Percentiles rank a stretch among this genome's conserved stretches.
These are phyloP conservation scores for Podaxis sp. DNA, from an alignment of 768 basidiomycete species.

Conservation along the genomic window DNA sequence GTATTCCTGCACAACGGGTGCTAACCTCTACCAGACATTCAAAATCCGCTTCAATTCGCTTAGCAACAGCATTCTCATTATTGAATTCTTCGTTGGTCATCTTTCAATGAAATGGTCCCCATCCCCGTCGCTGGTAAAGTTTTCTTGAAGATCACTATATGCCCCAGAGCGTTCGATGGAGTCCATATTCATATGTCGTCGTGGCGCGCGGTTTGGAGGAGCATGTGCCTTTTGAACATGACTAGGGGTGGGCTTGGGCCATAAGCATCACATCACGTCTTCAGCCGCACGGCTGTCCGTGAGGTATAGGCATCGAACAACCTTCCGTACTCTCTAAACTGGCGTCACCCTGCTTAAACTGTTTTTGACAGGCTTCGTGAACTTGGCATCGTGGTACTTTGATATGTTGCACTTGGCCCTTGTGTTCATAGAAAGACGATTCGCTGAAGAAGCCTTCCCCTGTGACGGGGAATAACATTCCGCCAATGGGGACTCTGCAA, in stretches of 20 bases:
- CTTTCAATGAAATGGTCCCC: constrained; percentile 47
- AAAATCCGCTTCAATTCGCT: constrained; percentile 1
- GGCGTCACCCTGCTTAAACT: constrained; percentile 40
- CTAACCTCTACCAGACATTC: constrained; percentile 34
- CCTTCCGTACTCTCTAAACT: constrained; percentile 41
- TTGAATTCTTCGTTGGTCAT: constrained; percentile 45
- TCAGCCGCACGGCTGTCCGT: constrained; percentile 48
- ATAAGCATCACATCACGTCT: constrained; percentile 28
- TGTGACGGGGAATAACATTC: constrained; percentile 40
- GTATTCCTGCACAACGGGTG: constrained; percentile 49
- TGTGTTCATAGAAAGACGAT: background rate
- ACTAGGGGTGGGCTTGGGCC: constrained; percentile 24
- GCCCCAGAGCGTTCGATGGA: constrained; percentile 24
- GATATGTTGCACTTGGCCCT: constrained; percentile 24
- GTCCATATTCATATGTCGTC: constrained; percentile 47
- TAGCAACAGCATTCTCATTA: background rate
- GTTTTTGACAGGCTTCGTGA: constrained; percentile 37
- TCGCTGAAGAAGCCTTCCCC: background rate
- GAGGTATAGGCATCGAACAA: constrained; percentile 38
- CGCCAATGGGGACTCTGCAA: constrained; percentile 41
- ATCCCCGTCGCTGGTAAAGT: constrained; percentile 40
- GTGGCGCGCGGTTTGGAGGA: constrained; percentile 33
- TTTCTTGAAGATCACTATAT: background rate
- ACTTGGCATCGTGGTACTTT: constrained; percentile 35
- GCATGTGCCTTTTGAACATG: background rate